Percentiles rank a stretch among this genome's conserved stretches.
Conservation (phyloP, 768 basidiomycete species). For the Rhodotorula sphaerocarpa region DNA sequence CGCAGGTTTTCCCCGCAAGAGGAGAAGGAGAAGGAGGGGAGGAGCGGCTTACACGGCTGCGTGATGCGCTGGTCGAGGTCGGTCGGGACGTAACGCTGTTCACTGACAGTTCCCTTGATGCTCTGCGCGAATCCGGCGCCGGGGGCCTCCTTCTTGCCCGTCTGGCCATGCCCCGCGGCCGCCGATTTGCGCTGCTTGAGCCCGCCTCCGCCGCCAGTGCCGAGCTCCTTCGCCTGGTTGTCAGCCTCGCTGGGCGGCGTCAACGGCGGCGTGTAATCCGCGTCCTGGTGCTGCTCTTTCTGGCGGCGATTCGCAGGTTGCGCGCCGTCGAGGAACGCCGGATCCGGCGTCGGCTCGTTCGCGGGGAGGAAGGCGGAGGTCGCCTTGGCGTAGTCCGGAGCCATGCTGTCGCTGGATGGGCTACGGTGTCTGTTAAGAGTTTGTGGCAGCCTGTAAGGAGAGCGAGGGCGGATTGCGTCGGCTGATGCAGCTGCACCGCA, state of each 20-base stretch:
- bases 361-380: background rate
- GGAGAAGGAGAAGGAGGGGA: background rate
- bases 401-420: background rate
- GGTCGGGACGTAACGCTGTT: conserved; percentile 2
- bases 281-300: too few relatives aligned
- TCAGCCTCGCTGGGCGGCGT: background rate
- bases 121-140: conserved; percentile 8
- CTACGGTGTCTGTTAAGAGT: too few relatives aligned
- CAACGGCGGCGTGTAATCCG: background rate
- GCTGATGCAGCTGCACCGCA: too few relatives aligned
- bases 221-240: background rate
- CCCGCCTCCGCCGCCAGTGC: background rate
- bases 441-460: background rate
- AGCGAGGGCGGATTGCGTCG: background rate
- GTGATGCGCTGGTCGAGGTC: conserved; percentile 18
- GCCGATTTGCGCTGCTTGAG: background rate
- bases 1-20: background rate
- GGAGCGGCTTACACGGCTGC: conserved; percentile 11
- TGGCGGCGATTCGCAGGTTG: background rate
- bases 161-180: background rate
- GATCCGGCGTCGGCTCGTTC: conserved; percentile 1
- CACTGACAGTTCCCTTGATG: background rate
- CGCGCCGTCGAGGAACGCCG: background rate
- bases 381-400: background rate
- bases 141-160: background rate